Evolutionary conservation across 331 rosid genomes (phyloP).

Genomic region (Saraca asoca): DNA sequence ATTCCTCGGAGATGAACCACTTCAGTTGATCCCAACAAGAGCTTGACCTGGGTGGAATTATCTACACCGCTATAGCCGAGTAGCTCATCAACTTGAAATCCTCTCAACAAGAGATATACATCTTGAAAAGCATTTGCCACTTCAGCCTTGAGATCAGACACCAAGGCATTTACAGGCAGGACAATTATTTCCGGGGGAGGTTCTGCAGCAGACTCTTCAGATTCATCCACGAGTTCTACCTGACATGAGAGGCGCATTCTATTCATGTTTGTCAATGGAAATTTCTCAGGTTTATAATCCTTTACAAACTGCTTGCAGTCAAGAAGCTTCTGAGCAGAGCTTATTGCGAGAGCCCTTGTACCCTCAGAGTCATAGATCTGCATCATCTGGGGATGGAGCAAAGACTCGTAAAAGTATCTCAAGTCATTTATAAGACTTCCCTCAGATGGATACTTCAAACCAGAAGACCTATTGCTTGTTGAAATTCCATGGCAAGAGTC

Average conservation of each 20-base stretch:
- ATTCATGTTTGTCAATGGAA: constrained; percentile 34
- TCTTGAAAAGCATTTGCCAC: constrained; percentile 82
- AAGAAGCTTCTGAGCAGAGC: constrained; percentile 73
- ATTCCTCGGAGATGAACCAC: constrained; percentile 64
- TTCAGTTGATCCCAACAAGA: constrained; percentile 55
- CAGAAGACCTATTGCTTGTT: constrained; percentile 41
- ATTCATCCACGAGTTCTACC: constrained; percentile 65
- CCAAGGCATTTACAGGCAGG: constrained; percentile 60
- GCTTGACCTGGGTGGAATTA: constrained; percentile 69
- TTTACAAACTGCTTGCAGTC: constrained; percentile 97
- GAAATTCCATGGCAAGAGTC: constrained; percentile 38
- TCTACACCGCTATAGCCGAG: constrained; percentile 66
- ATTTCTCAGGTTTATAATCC: constrained; percentile 57
- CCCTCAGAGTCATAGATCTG: constrained; percentile 50
- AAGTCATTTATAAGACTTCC: constrained; percentile 66
- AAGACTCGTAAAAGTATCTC: constrained; percentile 66
- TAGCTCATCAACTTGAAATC: constrained; percentile 73
- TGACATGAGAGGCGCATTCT: constrained; percentile 58
- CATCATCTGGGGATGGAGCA: constrained; percentile 80
- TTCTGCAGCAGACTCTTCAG: constrained; percentile 45
- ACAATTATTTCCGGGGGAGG: constrained; percentile 71
- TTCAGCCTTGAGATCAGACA: constrained; percentile 70
- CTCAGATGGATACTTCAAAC: constrained; percentile 59
- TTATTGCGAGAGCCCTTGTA: constrained; percentile 58
- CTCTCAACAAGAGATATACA: constrained; percentile 66